Evolutionary conservation across 495 filamentous ascomycete species (phyloP).

Genomic region (Penicillium herquei): DNA sequence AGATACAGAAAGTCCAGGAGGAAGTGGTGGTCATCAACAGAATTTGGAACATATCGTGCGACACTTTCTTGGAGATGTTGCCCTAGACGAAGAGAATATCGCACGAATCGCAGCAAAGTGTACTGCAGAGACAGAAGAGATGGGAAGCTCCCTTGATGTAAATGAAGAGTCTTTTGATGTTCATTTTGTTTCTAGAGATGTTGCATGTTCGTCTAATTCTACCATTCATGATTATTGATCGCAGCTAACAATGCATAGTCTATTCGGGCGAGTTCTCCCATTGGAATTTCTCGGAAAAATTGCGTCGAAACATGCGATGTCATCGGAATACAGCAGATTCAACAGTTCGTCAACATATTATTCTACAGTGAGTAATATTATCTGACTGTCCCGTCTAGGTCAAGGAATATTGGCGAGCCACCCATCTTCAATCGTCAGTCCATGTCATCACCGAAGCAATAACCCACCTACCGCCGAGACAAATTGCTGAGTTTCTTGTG

Average conservation of each 20-base stretch:
- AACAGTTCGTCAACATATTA: constrained; percentile 20
- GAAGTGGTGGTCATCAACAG: background rate
- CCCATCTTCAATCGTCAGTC: constrained; percentile 43
- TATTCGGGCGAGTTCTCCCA: constrained; percentile 51
- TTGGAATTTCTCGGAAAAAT: constrained; percentile 47
- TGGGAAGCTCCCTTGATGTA: constrained; percentile 9
- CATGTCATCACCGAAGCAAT: constrained; percentile 31
- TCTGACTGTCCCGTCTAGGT: constrained; percentile 20
- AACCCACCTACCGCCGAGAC: constrained; percentile 41
- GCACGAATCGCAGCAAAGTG: constrained; percentile 12
- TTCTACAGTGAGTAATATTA: background rate
- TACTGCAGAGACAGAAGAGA: background rate
- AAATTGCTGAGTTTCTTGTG: constrained; percentile 46
- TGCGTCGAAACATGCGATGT: constrained; percentile 39
- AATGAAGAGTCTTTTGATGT: constrained; percentile 35
- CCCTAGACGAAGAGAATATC: constrained; percentile 16
- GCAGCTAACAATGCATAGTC: constrained; percentile 19
- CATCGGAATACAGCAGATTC: constrained; percentile 28
- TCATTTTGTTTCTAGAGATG: constrained; percentile 41
- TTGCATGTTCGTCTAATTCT: constrained; percentile 31
- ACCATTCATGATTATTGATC: background rate
- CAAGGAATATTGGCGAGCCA: constrained; percentile 45
- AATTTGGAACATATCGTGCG: constrained; percentile 16
- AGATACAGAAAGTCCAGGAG: background rate
- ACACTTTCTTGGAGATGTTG: constrained; percentile 20